Percentiles rank a stretch among this genome's conserved stretches.
Evolutionary conservation across 306 rosid genomes (phyloP).

Genomic region (Cucumis sativus): Cucumber_9930_V3 NC_026657.2:16235501-16236000

Average conservation of each 20-base stretch:
- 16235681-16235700: conserved; percentile 21
- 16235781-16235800: not conserved
- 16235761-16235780: conserved; percentile 16
- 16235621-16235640: conserved; percentile 21
- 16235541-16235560: conserved; percentile 27
- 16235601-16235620: conserved; percentile 25
- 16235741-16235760: conserved; percentile 26
- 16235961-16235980: conserved; percentile 21
- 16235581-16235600: conserved; percentile 30
- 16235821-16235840: conserved; percentile 18
- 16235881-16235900: conserved; percentile 16
- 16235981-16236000: conserved; percentile 31
- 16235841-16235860: conserved; percentile 26
- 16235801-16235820: conserved; percentile 26
- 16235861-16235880: conserved; percentile 20
- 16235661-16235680: conserved; percentile 23
- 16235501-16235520: conserved; percentile 41
- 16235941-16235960: conserved; percentile 14
- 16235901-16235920: conserved; percentile 21
- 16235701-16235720: conserved; percentile 14
- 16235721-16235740: conserved; percentile 20
- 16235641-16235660: conserved; percentile 18
- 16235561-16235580: conserved; percentile 25
- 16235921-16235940: conserved; percentile 27
- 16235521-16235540: conserved; percentile 26